Evolutionary conservation across 371 early-diverging fungal species (phyloP).

Genomic region (Phascolomyces articulosus): DNA sequence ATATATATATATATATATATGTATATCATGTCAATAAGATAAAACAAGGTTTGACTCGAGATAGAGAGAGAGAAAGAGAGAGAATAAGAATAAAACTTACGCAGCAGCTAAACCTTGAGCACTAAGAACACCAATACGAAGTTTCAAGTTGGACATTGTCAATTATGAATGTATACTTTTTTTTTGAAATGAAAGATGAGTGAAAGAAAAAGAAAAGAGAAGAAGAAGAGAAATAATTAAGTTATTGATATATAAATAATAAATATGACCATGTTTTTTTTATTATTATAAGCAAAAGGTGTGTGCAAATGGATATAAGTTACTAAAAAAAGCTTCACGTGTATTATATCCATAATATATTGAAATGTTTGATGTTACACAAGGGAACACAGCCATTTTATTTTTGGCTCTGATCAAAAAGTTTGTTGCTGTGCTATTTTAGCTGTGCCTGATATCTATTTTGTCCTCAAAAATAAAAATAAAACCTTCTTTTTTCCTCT

Average conservation of each 20-base stretch:
- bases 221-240: conserved; percentile 2
- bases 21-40: not conserved
- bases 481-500: no score
- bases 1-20: not conserved
- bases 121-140: conserved; percentile 32
- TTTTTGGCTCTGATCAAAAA: no score
- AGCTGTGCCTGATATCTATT: conserved; percentile 4
- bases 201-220: conserved; percentile 7
- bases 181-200: conserved; percentile 2
- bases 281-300: no score
- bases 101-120: conserved; percentile 36
- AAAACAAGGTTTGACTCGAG: not conserved
- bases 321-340: conserved; percentile 5
- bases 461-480: no score
- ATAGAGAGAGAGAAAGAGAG: not conserved
- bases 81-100: conserved; percentile 18
- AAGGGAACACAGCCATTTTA: conserved; percentile 9
- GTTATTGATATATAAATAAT: no score
- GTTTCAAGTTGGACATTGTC: conserved; percentile 31
- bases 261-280: no score
- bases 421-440: no score
- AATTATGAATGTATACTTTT: no score
- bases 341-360: not conserved
- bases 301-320: no score
- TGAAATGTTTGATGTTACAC: conserved; percentile 1